phyloP scores from a whole-genome alignment of 139 green algal genomes.

The Auxenochlorella pyrenoidosa region DNA sequence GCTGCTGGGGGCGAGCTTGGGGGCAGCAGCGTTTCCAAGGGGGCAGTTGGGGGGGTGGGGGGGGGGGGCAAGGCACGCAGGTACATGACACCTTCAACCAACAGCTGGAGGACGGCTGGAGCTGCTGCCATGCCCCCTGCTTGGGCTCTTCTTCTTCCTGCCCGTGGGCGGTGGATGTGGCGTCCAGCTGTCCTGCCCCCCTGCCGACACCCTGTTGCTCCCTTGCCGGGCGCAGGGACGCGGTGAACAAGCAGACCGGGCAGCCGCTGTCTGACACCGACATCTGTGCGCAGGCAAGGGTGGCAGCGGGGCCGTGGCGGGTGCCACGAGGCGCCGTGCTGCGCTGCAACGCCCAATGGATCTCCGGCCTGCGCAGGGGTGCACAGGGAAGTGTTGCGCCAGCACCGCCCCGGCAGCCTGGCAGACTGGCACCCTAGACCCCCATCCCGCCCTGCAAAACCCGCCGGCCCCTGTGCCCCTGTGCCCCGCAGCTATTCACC shows the following conservation, averaged over 20 bases:
- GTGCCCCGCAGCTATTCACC: conserved; percentile 43
- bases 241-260: conserved; percentile 49
- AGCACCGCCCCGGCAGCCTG: background rate
- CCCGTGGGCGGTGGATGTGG: background rate
- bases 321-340: too few species aligned
- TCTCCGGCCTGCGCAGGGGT: too few species aligned
- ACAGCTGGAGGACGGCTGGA: too few species aligned
- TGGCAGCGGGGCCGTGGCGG: too few species aligned
- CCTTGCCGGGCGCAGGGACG: background rate
- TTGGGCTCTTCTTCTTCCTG: background rate
- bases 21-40: background rate
- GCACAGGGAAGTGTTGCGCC: too few species aligned
- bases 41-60: background rate
- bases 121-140: background rate
- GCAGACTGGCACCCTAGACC: background rate
- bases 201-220: background rate
- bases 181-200: background rate
- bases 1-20: background rate
- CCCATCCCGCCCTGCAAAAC: too few species aligned
- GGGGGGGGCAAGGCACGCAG: too few species aligned
- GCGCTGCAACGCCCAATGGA: too few species aligned
- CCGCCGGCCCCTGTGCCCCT: background rate
- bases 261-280: conserved; percentile 44
- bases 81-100: too few species aligned
- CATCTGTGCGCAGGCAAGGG: conserved; percentile 43